Evolutionary conservation across 2,329 filamentous ascomycete species (phyloP).

Genomic region (Penicillium glabrum): DNA sequence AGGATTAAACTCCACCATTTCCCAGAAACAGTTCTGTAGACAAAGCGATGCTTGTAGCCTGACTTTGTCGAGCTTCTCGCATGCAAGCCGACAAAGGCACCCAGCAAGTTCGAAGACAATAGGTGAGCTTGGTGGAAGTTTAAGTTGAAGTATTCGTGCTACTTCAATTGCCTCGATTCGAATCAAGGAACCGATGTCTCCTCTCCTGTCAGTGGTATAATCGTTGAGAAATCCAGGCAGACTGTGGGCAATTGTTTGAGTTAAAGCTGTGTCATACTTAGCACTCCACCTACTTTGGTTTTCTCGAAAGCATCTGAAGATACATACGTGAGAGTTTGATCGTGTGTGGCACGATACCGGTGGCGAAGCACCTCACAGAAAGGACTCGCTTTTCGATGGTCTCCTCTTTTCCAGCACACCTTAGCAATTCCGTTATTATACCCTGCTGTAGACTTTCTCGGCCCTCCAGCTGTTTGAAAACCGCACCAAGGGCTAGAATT

Average conservation of each 20-base stretch:
- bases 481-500: slow-evolving; percentile 42
- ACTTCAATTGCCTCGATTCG: slow-evolving; percentile 74
- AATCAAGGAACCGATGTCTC: slow-evolving; percentile 86
- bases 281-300: neutral
- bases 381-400: slow-evolving; percentile 43
- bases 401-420: slow-evolving; percentile 36
- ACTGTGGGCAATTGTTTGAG: slow-evolving; percentile 27
- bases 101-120: slow-evolving; percentile 31
- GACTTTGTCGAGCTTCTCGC: slow-evolving; percentile 89
- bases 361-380: slow-evolving; percentile 41
- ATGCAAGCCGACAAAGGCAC: slow-evolving; percentile 65
- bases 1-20: slow-evolving; percentile 33
- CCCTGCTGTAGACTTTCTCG: slow-evolving; percentile 23
- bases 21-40: slow-evolving; percentile 41
- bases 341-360: slow-evolving; percentile 37
- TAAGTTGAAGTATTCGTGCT: slow-evolving; percentile 46
- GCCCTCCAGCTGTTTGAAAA: slow-evolving; percentile 35
- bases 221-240: slow-evolving; percentile 64
- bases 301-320: neutral
- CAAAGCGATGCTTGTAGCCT: slow-evolving; percentile 56
- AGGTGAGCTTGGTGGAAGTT: slow-evolving; percentile 12
- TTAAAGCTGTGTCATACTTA: slow-evolving; percentile 30
- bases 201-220: slow-evolving; percentile 85
- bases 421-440: slow-evolving; percentile 36
- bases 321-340: slow-evolving; percentile 24